Evolutionary conservation across 495 filamentous ascomycete genomes (phyloP).

Genomic region (Trichoderma gamsii): DNA sequence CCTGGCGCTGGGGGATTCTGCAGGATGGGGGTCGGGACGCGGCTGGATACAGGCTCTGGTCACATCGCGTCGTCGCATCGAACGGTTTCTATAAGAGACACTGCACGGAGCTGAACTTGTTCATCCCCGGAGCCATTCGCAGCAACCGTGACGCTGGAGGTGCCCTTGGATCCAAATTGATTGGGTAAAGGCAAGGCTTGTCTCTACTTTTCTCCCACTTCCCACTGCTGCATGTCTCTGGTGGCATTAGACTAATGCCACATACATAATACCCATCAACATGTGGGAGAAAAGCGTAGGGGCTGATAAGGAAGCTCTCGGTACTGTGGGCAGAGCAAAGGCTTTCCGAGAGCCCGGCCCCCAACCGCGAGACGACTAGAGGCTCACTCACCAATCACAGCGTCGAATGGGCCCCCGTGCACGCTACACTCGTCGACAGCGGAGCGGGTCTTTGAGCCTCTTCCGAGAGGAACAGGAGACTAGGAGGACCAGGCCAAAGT

Average conservation of each 20-base stretch:
- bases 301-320: neutral
- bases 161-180: too few relatives aligned
- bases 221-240: too few relatives aligned
- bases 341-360: slow-evolving; percentile 5
- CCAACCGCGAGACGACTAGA: neutral
- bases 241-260: too few relatives aligned
- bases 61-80: slow-evolving; percentile 6
- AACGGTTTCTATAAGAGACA: neutral
- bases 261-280: neutral
- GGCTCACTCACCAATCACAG: neutral
- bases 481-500: too few relatives aligned
- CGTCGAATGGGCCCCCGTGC: neutral
- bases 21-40: neutral
- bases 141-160: too few relatives aligned
- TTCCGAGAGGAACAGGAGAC: slow-evolving; percentile 1
- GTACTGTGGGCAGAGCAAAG: neutral
- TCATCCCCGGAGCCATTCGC: too few relatives aligned
- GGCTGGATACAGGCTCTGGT: neutral
- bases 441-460: slow-evolving; percentile 6
- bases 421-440: neutral
- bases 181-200: too few relatives aligned
- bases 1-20: neutral
- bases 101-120: too few relatives aligned
- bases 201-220: too few relatives aligned
- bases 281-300: neutral